Percentiles rank a stretch among this genome's conserved stretches.
These are phyloP conservation scores for Hyphodiscus sp. DNA, from an alignment of 2,329 filamentous ascomycete species.

Conservation along the genomic window DNA sequence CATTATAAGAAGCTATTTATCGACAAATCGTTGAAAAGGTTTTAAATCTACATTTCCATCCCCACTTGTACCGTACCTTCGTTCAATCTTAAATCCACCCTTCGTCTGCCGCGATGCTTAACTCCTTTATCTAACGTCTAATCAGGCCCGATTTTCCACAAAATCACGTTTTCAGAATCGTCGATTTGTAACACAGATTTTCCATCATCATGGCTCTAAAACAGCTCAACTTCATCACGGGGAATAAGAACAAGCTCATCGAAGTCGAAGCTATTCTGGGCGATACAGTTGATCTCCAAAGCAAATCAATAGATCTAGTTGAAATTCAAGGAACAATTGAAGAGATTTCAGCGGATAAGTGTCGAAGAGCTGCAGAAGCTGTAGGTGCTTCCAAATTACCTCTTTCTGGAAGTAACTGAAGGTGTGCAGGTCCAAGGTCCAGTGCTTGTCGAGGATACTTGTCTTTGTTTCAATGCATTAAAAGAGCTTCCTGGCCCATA, in stretches of 20 bases:
- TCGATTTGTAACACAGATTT: too few species aligned
- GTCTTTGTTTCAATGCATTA: conserved; percentile 85
- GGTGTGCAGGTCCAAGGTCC: conserved; percentile 65
- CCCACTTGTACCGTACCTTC: background rate
- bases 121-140: background rate
- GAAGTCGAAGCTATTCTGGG: conserved; percentile 86
- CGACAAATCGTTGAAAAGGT: background rate
- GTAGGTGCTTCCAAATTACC: conserved; percentile 42
- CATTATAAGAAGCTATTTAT: background rate
- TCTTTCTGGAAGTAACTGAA: conserved; percentile 2
- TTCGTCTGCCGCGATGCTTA: background rate
- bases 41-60: too few species aligned
- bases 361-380: conserved; percentile 68
- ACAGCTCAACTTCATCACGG: conserved; percentile 86
- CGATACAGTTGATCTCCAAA: conserved; percentile 63
- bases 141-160: background rate
- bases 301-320: conserved; percentile 69
- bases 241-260: conserved; percentile 87
- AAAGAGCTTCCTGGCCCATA: conserved; percentile 92
- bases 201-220: conserved; percentile 19
- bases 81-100: background rate
- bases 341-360: conserved; percentile 86
- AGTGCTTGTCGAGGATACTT: conserved; percentile 93
- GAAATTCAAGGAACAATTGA: conserved; percentile 92
- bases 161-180: background rate